Conservation (phyloP, 2,329 filamentous ascomycete species). For the Hypoxylon sp. region DNA sequence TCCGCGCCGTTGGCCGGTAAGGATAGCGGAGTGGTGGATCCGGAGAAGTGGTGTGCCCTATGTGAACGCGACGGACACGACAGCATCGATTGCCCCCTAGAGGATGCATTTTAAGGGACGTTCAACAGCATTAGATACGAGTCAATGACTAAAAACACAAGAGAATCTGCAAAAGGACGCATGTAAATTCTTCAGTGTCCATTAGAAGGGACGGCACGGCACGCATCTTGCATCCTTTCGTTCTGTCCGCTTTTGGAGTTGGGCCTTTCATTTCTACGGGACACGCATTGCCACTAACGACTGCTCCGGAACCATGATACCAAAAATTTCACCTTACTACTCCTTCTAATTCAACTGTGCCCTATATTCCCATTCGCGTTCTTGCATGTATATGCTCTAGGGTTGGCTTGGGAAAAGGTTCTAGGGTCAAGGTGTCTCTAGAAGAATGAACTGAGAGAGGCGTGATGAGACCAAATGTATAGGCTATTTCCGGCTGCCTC, state of each 20-base stretch:
- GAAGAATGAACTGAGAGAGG: slow-evolving; percentile 15
- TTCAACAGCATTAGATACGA: slow-evolving; percentile 21
- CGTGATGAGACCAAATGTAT: slow-evolving; percentile 16
- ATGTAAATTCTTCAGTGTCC: slow-evolving; percentile 14
- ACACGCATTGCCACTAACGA: slow-evolving; percentile 44
- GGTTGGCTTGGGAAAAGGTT: slow-evolving; percentile 29
- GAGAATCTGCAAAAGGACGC: slow-evolving; percentile 8
- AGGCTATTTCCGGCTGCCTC: slow-evolving; percentile 23
- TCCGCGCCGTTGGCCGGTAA: slow-evolving; percentile 81
- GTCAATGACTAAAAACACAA: slow-evolving; percentile 16
- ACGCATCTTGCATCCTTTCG: slow-evolving; percentile 23
- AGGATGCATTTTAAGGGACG: slow-evolving; percentile 76
- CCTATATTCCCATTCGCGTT: slow-evolving; percentile 28
- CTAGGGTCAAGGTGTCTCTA: slow-evolving; percentile 10
- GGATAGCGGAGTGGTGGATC: slow-evolving; percentile 82
- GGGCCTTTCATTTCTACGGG: slow-evolving; percentile 44
- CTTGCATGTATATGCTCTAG: slow-evolving; percentile 22
- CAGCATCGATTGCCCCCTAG: slow-evolving; percentile 94
- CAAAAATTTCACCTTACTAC: slow-evolving; percentile 42
- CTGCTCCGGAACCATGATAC: slow-evolving; percentile 53
- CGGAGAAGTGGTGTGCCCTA: slow-evolving; percentile 94
- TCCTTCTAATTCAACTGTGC: slow-evolving; percentile 32
- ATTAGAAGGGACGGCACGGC: slow-evolving; percentile 9
- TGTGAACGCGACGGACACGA: slow-evolving; percentile 97
- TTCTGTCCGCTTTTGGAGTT: slow-evolving; percentile 38